Base-by-base conservation (phyloP, 179 eudicot species). In the Spergularia azorica region DNA sequence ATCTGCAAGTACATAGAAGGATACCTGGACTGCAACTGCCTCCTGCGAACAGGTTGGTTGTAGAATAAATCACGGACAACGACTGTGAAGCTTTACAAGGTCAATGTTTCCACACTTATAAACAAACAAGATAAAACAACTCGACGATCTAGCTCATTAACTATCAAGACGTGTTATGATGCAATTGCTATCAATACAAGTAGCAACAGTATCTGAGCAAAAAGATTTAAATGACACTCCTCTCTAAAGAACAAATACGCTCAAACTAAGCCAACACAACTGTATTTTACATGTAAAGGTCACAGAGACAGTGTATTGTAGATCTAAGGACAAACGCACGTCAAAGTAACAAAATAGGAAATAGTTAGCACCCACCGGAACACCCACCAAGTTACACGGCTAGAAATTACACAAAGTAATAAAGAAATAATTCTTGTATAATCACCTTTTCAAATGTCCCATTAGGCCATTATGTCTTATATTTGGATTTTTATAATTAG, bases 21-120 rank as follows among this genome's bases (percentile, higher is more conserved):
- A 48, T 82, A 96, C 99, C 96, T 90, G 83, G 91, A 90, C 75
- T 87, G 90, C 79, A 94, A 83, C 63, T 88, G 94, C 78, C 86
- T 90, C 85, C 96, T 88, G 71, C 98, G 89, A 68, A 96, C 98
- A 80, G 99, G 99, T 82, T 96, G 98, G 81, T 94, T 91, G 91
- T 94, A 94, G 84, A 94, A 96, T 64, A 94, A 80, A 84, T 96
- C 99, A 58, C 88, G 98, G 78, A 89, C 93, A 72, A 77, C 84
- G 55, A 96, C 99, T 94, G 94, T 85, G 84, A 50, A 59, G 41
- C 59, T 26, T 66, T 26, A 26, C 61, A 70, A 3, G n/a, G 60
- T 51, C 43, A 71, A 21, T 50, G 43, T 20, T 55, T 18, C 54
- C 67, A 41, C 12, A 43, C 39, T 68, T 18, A 26, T 43, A 43